phyloP scores from a whole-genome alignment of 495 filamentous ascomycete species.

The Talaromyces thailandensis region DNA sequence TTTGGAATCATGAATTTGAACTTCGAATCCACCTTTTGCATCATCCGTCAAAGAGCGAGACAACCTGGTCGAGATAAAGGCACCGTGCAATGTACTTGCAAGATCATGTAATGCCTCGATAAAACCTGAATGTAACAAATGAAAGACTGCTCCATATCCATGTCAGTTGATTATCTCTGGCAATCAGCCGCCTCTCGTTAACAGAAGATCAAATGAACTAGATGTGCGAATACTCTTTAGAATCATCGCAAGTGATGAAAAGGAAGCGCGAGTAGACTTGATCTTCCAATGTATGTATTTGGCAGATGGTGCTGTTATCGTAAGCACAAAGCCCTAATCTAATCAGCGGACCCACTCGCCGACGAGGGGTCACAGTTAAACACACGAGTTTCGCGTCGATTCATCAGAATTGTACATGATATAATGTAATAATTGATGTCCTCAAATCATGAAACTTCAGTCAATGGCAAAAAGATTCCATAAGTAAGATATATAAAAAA shows the following conservation, averaged over 20 bases:
- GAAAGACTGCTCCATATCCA: background rate
- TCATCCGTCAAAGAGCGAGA: background rate
- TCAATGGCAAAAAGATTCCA: background rate
- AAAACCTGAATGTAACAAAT: background rate
- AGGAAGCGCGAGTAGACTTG: background rate
- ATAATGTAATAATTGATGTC: background rate
- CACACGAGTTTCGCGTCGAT: background rate
- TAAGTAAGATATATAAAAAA: background rate
- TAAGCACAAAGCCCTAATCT: background rate
- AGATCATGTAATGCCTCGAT: background rate
- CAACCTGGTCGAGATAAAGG: background rate
- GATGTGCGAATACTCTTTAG: background rate
- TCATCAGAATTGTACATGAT: background rate
- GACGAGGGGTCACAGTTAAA: too few species aligned
- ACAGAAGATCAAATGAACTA: background rate
- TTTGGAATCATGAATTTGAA: background rate
- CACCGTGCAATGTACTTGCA: background rate
- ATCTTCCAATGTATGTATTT: background rate
- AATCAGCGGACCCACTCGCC: background rate
- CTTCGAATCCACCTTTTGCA: background rate
- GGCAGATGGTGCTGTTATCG: background rate
- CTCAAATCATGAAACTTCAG: background rate
- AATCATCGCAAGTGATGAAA: background rate
- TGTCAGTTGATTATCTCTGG: background rate
- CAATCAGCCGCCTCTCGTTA: background rate